phyloP scores from a whole-genome alignment of 139 green algal species.

The Desmodesmus armatus region DNA sequence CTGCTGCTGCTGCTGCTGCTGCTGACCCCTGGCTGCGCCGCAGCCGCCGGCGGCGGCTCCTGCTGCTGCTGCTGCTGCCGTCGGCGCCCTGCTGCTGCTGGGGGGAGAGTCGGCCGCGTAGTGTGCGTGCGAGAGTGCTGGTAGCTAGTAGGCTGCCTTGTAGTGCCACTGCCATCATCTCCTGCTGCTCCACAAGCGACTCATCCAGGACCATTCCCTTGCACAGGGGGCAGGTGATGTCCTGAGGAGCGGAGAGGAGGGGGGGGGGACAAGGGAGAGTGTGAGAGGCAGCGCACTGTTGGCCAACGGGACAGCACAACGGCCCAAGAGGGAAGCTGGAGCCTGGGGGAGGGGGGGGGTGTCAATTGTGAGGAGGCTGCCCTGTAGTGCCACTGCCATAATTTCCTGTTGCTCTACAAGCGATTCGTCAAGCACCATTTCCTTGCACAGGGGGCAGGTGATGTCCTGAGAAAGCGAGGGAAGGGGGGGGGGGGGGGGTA shows the following conservation, averaged over 20 bases:
- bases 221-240: conserved; percentile 27
- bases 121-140: background rate
- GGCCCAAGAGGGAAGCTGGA: too few species aligned
- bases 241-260: too few species aligned
- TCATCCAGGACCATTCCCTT: conserved; percentile 18
- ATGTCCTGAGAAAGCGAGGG: too few species aligned
- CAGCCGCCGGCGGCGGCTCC: background rate
- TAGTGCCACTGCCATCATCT: background rate
- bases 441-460: conserved; percentile 33
- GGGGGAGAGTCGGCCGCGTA: background rate
- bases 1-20: background rate
- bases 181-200: conserved; percentile 10
- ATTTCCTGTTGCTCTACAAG: conserved; percentile 3
- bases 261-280: too few species aligned
- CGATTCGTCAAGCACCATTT: background rate
- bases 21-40: background rate
- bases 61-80: background rate
- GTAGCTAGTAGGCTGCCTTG: conserved; percentile 5
- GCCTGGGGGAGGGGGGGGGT: too few species aligned
- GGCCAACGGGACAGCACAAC: too few species aligned
- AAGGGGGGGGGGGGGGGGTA: too few species aligned
- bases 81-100: background rate
- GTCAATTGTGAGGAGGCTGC: background rate
- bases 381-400: background rate
- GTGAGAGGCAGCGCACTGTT: too few species aligned